Evolutionary conservation across 305 asterid genomes (phyloP).

Genomic region (Fraxinus baroniana): DNA sequence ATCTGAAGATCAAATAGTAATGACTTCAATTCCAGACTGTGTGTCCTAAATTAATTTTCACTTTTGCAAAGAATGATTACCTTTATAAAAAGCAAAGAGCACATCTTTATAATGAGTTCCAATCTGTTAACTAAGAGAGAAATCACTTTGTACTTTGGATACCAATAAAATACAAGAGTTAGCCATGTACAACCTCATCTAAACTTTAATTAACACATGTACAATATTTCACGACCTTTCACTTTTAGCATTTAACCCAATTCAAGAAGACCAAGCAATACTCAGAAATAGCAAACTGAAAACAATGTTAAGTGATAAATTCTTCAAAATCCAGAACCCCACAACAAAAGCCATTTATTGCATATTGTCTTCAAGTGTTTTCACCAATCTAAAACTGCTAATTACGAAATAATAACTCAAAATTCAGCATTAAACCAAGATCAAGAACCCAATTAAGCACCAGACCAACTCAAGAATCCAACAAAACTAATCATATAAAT

Average conservation of each 20-base stretch:
- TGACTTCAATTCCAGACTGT: neutral
- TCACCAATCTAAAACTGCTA: constrained; percentile 2
- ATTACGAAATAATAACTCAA: neutral
- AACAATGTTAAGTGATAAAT: neutral
- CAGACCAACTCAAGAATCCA: neutral
- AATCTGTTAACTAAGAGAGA: neutral
- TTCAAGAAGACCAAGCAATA: neutral
- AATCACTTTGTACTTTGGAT: neutral
- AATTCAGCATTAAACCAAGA: constrained; percentile 12
- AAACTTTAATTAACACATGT: neutral
- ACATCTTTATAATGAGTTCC: neutral
- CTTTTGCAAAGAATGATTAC: neutral
- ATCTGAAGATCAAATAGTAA: constrained; percentile 2
- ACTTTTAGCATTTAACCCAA: neutral
- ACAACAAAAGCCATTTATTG: neutral
- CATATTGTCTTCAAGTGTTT: neutral
- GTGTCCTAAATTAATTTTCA: neutral
- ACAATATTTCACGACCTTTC: neutral
- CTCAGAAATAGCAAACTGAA: neutral
- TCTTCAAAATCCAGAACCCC: neutral
- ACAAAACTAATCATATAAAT: neutral
- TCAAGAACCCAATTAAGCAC: neutral
- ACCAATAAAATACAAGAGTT: neutral
- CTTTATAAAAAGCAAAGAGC: neutral
- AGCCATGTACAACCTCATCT: neutral